Evolutionary conservation across 768 basidiomycete species (phyloP).

Genomic region (Rhodotorula paludigena): DNA sequence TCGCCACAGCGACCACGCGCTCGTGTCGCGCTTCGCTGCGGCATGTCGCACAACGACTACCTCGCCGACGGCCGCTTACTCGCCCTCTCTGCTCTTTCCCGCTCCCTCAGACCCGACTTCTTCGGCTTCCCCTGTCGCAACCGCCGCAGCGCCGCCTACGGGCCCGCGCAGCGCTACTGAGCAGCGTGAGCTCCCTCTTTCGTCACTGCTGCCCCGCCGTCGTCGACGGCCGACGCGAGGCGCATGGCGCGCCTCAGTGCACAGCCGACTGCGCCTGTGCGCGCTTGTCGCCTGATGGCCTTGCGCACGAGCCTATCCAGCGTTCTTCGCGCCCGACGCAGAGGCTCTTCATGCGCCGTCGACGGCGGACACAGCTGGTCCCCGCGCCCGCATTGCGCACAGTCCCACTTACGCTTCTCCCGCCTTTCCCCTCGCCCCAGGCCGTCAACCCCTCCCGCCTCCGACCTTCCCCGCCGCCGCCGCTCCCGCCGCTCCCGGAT

Average conservation of each 20-base stretch:
- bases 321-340: no score
- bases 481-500: not conserved
- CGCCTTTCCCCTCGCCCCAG: not conserved
- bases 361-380: not conserved
- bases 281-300: no score
- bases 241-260: not conserved
- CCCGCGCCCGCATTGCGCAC: not conserved
- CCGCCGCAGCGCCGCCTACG: not conserved
- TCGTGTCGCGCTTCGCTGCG: no score
- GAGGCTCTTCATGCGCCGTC: no score
- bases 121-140: not conserved
- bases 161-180: not conserved
- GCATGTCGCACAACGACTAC: not conserved
- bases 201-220: no score
- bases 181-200: conserved; percentile 3
- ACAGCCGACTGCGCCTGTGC: no score
- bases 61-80: not conserved
- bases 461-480: not conserved
- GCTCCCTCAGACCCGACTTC: not conserved
- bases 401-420: not conserved
- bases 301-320: no score
- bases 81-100: not conserved
- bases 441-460: not conserved
- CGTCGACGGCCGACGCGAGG: not conserved
- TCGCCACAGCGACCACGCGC: no score